These are phyloP conservation scores for Anacardium occidentale DNA, from an alignment of 345 rosid species.

Conservation along the genomic window DNA sequence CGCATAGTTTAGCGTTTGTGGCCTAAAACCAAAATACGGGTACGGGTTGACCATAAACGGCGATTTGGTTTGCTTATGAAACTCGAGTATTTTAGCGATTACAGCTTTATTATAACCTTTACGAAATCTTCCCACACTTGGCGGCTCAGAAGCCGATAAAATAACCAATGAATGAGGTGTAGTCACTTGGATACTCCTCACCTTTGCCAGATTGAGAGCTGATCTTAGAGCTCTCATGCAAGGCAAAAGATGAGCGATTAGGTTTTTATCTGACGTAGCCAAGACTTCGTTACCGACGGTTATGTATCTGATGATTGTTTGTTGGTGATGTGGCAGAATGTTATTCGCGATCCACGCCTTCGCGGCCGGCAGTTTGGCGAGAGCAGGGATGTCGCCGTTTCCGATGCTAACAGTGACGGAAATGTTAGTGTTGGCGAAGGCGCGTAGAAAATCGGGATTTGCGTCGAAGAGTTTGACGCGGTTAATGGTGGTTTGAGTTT, in stretches of 20 bases:
- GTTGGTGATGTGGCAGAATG: conserved; percentile 55
- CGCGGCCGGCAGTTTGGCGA: conserved; percentile 57
- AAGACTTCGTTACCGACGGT: conserved; percentile 74
- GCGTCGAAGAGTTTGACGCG: conserved; percentile 74
- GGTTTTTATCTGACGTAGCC: conserved; percentile 56
- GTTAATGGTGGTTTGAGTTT: conserved; percentile 63
- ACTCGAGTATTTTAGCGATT: conserved; percentile 71
- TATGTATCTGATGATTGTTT: conserved; percentile 51
- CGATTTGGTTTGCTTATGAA: conserved; percentile 63
- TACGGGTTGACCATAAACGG: conserved; percentile 91
- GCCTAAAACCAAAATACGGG: conserved; percentile 72
- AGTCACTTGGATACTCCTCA: conserved; percentile 49
- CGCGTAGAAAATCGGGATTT: conserved; percentile 64
- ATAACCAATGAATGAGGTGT: conserved; percentile 76
- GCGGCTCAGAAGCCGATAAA: conserved; percentile 70
- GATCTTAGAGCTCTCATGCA: conserved; percentile 63
- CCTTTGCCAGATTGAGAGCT: conserved; percentile 54
- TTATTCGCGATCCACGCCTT: conserved; percentile 53
- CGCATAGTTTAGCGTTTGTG: conserved; percentile 62
- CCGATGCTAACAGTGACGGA: conserved; percentile 65
- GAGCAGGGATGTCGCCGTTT: conserved; percentile 62
- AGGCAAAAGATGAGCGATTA: conserved; percentile 58
- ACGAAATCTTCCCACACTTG: conserved; percentile 67
- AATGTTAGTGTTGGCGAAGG: conserved; percentile 66
- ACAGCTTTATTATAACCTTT: conserved; percentile 58